Evolutionary conservation across 2,329 filamentous ascomycete genomes (phyloP), one percentile per base, ranked within the genome.

Genomic region (Penicillium sp.): DNA sequence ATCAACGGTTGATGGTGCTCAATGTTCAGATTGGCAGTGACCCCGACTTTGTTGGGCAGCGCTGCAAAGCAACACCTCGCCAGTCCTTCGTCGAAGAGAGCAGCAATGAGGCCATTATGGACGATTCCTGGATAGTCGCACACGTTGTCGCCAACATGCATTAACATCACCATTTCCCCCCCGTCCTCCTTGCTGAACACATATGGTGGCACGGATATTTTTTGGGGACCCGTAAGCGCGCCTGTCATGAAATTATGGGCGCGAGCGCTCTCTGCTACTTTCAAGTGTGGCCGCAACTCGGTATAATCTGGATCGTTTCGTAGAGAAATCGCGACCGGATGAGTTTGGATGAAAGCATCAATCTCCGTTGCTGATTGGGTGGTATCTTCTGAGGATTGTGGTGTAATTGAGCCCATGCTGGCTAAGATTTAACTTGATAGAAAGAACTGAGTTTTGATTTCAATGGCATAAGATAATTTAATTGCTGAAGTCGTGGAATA

Each of bases 101-200:
- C 97, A 10, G 93, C 93, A 57, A 97, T 79, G 62, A 96, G 79
- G 0, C 94, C 94, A 50, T 94, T 93, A 74, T 98, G 94, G 13
- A 96, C 85, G 60, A 97, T 91, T 10, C 90, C 91, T 11, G 91
- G 90, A 74, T 97, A 92, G 1, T 94, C 94, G 72, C 91, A 96
- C 37, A 97, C 79, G 66, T 90, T 86, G 6, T 82, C 77, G 1
- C 94, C 93, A 0, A 96, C 82, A 71, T 93, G 92, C 50, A 87
- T 83, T 44, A 98, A 83, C 16, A 87, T 85, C 3, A 92, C 86
- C 50, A 90, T 78, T 47, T 82, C 84, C 77, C 86, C 87, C 54
- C 90, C 89, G 27, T 82, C 84, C 13, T 84, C 82, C 64, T 94
- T 89, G 52, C 79, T 82, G 82, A 92, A 98, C 6, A 85, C 84